phyloP scores from a whole-genome alignment of 768 basidiomycete species.

The Tricholoma saponaceum region DNA sequence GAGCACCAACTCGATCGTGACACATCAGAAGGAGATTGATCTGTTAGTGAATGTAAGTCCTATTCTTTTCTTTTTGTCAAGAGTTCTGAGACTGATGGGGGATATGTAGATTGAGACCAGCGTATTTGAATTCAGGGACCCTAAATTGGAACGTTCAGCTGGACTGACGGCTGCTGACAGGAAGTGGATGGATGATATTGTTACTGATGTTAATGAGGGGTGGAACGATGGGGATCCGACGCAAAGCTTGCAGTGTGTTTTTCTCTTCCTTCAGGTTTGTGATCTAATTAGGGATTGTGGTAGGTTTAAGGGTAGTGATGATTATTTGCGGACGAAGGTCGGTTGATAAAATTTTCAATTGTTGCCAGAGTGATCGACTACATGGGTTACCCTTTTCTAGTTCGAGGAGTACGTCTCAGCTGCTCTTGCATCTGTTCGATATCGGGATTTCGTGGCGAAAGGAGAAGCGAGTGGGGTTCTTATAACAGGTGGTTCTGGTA shows the following conservation, averaged over 20 bases:
- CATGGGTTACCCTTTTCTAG: conserved; percentile 24
- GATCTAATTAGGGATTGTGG: not conserved
- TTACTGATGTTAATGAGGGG: conserved; percentile 78
- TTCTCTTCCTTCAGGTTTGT: not conserved
- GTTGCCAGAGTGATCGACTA: not conserved
- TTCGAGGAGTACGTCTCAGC: conserved; percentile 95
- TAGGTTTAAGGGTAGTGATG: conserved; percentile 94
- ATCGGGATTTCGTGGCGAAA: conserved; percentile 78
- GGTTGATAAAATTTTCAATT: not conserved
- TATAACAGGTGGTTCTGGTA: conserved; percentile 62
- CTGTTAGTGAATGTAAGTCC: conserved; percentile 74
- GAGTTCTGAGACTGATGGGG: not conserved
- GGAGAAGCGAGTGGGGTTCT: conserved; percentile 59
- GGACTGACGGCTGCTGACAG: conserved; percentile 88
- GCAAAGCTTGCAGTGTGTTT: conserved; percentile 61
- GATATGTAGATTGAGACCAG: conserved; percentile 74
- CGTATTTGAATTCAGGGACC: conserved; percentile 81
- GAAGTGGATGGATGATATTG: conserved; percentile 97
- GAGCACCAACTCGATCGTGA: conserved; percentile 95
- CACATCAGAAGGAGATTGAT: conserved; percentile 90
- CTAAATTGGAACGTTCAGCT: conserved; percentile 70
- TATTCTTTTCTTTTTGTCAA: conserved; percentile 12
- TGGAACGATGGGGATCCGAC: conserved; percentile 68
- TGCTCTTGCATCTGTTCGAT: conserved; percentile 85
- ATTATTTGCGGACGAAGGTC: conserved; percentile 87